Base-by-base conservation (phyloP, 148 eudicot species). In the Oxyria digyna region DNA sequence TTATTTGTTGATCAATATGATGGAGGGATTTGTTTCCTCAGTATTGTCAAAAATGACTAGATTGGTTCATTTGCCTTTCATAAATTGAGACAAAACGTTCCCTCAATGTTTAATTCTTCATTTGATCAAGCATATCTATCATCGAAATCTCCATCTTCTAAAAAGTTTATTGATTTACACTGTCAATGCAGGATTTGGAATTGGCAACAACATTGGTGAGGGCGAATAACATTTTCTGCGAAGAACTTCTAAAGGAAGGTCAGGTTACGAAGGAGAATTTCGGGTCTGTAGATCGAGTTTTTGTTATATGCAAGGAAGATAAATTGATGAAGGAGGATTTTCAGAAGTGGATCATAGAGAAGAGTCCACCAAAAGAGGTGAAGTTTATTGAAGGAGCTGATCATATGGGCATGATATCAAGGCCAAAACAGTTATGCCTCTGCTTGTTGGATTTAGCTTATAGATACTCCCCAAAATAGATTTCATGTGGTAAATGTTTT, bases 381-480 rank as follows among this genome's bases (percentile, higher is more conserved):
- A 66, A 38, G 43, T 9, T 4, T 26, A 73, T 80, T 46, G 24
- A 49, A 24, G 67, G 69, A 12, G 86, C 74, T 37, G 79, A 71
- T 68, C 80, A 75, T 69, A 74, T 78, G 59, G 18, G 79, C 27
- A 66, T 33, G 81, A 72, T 24, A 15, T 71, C 8, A 54, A 75
- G 78, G 79, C 75, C 11, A 64, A 71, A 23, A 55, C 9, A 54
- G 8, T 32, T 50, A 24, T 23, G 66, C 45, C 67, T 41, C 2
- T 71, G 66, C 49, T 71, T 54, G 32, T 1, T 55, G 8, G 17
- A 14, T 32, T 59, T 29, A 23, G 63, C 79, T 6, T 29, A 59
- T 14, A 7, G 65, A 29, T 59, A 14, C 37, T 59, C 65, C 6
- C 3, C 65, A 27, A 27, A 29, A 29, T 59, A 59, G 37, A 7